These are phyloP conservation scores for Casuarina glauca DNA, from an alignment of 306 rosid genomes.

Conservation along the genomic window DNA sequence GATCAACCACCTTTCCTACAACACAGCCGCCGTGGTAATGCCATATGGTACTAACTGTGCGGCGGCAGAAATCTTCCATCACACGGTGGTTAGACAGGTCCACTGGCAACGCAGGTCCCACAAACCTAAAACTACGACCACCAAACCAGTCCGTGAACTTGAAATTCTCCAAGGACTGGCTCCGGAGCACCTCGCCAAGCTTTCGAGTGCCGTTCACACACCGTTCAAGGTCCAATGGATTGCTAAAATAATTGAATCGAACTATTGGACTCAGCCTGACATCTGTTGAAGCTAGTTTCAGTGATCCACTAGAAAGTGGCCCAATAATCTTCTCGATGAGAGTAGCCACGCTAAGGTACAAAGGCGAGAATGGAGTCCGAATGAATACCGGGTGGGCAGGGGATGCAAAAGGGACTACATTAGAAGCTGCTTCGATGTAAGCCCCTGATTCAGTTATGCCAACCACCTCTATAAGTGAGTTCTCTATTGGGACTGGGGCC, in stretches of 20 bases:
- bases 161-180: slow-evolving; percentile 62
- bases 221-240: slow-evolving; percentile 53
- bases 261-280: slow-evolving; percentile 61
- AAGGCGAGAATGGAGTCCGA: slow-evolving; percentile 46
- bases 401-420: slow-evolving; percentile 56
- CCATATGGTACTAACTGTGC: slow-evolving; percentile 88
- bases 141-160: slow-evolving; percentile 63
- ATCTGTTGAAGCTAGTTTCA: slow-evolving; percentile 63
- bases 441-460: slow-evolving; percentile 78
- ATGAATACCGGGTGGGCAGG: slow-evolving; percentile 51
- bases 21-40: slow-evolving; percentile 94
- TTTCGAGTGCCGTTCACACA: slow-evolving; percentile 78
- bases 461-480: slow-evolving; percentile 82
- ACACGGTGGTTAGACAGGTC: slow-evolving; percentile 29
- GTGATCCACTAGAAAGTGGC: slow-evolving; percentile 60
- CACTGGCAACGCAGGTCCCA: slow-evolving; percentile 75
- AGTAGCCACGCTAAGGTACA: slow-evolving; percentile 71
- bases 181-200: slow-evolving; percentile 56
- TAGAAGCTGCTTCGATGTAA: slow-evolving; percentile 83
- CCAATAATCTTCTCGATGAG: slow-evolving; percentile 72
- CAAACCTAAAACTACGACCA: slow-evolving; percentile 53
- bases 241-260: slow-evolving; percentile 76
- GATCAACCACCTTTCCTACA: slow-evolving; percentile 79
- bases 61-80: slow-evolving; percentile 75
- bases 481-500: slow-evolving; percentile 70